A percentile compares a stretch with the other conserved stretches of the same genome.
Conservation (phyloP, 176 grass and related monocot genomes). For the Dactylis glomerata region DNA sequence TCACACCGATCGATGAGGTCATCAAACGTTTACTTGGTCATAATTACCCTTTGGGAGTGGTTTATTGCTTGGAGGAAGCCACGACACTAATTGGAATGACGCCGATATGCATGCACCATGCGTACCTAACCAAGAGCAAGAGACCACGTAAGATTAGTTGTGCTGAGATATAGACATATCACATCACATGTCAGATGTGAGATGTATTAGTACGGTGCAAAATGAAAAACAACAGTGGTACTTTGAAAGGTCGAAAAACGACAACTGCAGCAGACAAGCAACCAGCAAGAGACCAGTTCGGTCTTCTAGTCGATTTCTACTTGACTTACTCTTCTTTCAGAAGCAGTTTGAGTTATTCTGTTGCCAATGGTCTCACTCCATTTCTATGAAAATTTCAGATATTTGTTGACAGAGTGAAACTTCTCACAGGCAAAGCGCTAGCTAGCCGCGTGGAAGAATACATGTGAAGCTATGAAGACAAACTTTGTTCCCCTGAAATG, state of each 20-base stretch:
- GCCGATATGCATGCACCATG: neutral
- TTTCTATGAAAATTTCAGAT: no score
- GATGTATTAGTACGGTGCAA: neutral
- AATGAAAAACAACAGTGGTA: neutral
- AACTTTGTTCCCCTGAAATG: no score
- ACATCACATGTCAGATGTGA: neutral
- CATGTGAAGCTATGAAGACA: no score
- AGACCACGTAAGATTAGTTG: no score
- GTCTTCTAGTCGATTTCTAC: neutral
- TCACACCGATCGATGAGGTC: neutral
- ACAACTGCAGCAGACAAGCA: neutral
- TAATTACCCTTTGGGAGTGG: neutral
- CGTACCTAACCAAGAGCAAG: no score
- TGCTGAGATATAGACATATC: no score
- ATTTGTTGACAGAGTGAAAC: no score
- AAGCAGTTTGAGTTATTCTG: neutral
- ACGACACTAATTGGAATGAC: neutral
- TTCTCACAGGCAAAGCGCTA: no score
- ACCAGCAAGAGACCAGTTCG: neutral
- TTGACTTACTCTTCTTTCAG: neutral
- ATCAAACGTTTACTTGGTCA: neutral
- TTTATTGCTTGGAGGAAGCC: neutral
- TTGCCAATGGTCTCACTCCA: no score
- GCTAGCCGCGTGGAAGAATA: no score
- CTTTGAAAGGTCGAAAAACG: neutral